phyloP scores from a whole-genome alignment of 371 early-diverging fungal species.

The Actinomortierella wolfii region DNA sequence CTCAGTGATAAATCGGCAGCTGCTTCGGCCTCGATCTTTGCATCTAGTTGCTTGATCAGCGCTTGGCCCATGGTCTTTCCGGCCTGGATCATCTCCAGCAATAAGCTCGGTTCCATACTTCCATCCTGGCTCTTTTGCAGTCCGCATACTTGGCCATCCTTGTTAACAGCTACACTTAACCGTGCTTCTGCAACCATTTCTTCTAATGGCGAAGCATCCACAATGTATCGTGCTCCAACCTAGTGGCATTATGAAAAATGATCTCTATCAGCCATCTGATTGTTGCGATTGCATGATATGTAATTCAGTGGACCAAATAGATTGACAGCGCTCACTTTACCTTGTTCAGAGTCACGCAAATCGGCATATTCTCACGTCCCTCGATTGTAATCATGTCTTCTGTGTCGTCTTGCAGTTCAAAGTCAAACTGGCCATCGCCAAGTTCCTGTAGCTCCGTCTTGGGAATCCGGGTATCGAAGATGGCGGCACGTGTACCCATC shows the following conservation, averaged over 20 bases:
- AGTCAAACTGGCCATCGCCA: constrained; percentile 81
- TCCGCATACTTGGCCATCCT: constrained; percentile 77
- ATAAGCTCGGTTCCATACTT: constrained; percentile 74
- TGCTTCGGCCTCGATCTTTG: constrained; percentile 57
- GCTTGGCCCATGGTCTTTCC: constrained; percentile 65
- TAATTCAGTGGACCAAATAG: too few relatives aligned
- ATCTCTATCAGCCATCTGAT: too few relatives aligned
- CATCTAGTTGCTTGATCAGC: constrained; percentile 58
- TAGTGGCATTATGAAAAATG: constrained; percentile 33
- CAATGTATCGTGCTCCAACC: constrained; percentile 82
- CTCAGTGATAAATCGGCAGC: constrained; percentile 50
- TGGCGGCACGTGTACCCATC: constrained; percentile 84
- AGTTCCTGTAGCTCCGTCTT: constrained; percentile 73
- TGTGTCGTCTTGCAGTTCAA: constrained; percentile 86
- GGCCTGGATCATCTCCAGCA: constrained; percentile 82
- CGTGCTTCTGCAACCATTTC: constrained; percentile 83
- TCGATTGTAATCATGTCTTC: constrained; percentile 79
- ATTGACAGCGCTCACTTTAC: constrained; percentile 37
- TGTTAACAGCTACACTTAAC: constrained; percentile 84
- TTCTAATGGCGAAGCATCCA: constrained; percentile 88
- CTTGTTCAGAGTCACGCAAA: constrained; percentile 83
- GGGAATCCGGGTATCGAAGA: constrained; percentile 85
- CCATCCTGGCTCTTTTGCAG: constrained; percentile 84
- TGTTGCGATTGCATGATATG: too few relatives aligned
- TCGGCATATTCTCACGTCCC: constrained; percentile 81